A percentile compares a stretch with the other conserved stretches of the same genome.
phyloP scores from a whole-genome alignment of 352 stramenopile species.

The Lagenidium sp. region DNA sequence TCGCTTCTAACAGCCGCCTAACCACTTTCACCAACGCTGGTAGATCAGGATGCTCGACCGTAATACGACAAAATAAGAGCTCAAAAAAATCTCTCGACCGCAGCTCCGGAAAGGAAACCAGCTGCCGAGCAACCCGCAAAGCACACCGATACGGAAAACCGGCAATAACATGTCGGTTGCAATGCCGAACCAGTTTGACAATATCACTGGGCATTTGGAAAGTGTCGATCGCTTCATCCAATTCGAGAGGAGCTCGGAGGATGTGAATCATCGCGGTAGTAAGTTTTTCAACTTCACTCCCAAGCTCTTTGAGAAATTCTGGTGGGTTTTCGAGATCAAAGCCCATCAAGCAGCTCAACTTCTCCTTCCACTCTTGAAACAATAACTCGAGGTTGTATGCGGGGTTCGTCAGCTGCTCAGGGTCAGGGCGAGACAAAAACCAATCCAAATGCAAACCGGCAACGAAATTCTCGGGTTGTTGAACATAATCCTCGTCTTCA shows the following conservation, averaged over 20 bases:
- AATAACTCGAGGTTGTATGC: conserved; percentile 72
- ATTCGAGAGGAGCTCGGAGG: conserved; percentile 43
- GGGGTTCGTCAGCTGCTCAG: conserved; percentile 63
- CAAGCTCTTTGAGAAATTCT: conserved; percentile 34
- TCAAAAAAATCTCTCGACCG: conserved; percentile 63
- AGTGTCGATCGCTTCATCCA: conserved; percentile 62
- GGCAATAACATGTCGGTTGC: conserved; percentile 59
- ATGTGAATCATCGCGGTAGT: conserved; percentile 68
- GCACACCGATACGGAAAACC: conserved; percentile 66
- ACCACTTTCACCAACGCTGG: conserved; percentile 60
- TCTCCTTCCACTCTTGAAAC: conserved; percentile 59
- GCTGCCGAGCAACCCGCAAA: conserved; percentile 43
- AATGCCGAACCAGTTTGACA: conserved; percentile 63
- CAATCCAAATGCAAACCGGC: conserved; percentile 65
- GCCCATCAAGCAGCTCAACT: conserved; percentile 42
- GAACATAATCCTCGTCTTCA: conserved; percentile 56
- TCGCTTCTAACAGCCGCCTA: conserved; percentile 62
- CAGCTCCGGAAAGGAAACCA: conserved; percentile 61
- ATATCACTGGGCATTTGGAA: conserved; percentile 64
- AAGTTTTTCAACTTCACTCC: conserved; percentile 53
- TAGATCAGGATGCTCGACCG: conserved; percentile 59
- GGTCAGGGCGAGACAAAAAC: conserved; percentile 61
- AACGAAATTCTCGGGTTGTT: conserved; percentile 55
- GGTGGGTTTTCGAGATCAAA: conserved; percentile 55
- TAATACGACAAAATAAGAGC: conserved; percentile 62